These are phyloP conservation scores for Laetiporus sulphureus DNA, from an alignment of 1,284 basidiomycete genomes.

Conservation along the genomic window DNA sequence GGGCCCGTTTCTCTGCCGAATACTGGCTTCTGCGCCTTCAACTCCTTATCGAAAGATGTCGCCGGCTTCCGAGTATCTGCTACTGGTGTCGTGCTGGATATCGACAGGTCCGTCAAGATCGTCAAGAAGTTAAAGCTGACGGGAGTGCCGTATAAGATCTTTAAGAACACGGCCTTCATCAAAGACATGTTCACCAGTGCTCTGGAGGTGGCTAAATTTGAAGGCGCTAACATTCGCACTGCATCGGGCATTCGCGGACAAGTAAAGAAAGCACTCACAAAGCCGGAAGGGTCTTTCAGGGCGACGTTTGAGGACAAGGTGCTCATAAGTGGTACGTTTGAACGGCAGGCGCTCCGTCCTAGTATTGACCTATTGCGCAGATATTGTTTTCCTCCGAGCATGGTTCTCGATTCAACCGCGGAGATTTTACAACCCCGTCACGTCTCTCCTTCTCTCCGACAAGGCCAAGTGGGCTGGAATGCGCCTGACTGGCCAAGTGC, in stretches of 20 bases:
- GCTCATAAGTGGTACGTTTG: conserved; percentile 82
- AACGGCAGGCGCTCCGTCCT: no score
- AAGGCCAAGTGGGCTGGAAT: conserved; percentile 85
- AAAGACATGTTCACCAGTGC: conserved; percentile 95
- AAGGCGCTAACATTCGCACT: conserved; percentile 92
- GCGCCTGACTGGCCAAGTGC: conserved; percentile 92
- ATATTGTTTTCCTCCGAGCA: conserved; percentile 92
- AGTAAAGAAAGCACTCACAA: conserved; percentile 91
- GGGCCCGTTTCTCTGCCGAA: conserved; percentile 90
- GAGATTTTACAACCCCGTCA: conserved; percentile 96
- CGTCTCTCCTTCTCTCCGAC: conserved; percentile 79
- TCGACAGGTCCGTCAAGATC: conserved; percentile 89
- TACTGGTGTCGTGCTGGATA: conserved; percentile 91
- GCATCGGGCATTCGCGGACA: conserved; percentile 96
- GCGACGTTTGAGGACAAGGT: conserved; percentile 99
- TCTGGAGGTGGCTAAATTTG: conserved; percentile 96
- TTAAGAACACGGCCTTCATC: conserved; percentile 98
- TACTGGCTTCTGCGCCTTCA: conserved; percentile 97
- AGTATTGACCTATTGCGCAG: conserved; percentile 39
- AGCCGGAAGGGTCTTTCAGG: conserved; percentile 92
- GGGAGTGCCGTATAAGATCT: conserved; percentile 93
- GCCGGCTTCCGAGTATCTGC: conserved; percentile 88
- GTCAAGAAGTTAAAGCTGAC: conserved; percentile 99
- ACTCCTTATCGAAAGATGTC: conserved; percentile 62
- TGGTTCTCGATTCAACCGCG: conserved; percentile 97